Evolutionary conservation across 2,329 filamentous ascomycete genomes (phyloP).

Genomic region (Emergomyces orientalis): DNA sequence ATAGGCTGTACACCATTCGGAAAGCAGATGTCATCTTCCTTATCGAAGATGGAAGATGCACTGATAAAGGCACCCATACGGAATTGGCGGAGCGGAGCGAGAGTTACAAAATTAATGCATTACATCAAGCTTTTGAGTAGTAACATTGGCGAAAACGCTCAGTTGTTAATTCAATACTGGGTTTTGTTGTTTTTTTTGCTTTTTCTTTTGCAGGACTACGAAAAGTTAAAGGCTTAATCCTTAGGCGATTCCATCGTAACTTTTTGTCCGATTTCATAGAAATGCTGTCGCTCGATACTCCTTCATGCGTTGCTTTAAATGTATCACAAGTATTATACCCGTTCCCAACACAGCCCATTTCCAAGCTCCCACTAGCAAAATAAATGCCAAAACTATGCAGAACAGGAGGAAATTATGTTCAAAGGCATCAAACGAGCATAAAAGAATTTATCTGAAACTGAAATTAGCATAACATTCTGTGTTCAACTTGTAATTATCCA

Average conservation of each 20-base stretch:
- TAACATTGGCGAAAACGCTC: background rate
- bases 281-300: background rate
- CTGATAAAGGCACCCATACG: conserved; percentile 54
- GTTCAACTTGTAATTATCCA: background rate
- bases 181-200: background rate
- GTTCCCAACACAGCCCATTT: background rate
- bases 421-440: too few relatives aligned
- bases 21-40: conserved; percentile 73
- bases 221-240: background rate
- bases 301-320: background rate
- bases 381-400: background rate
- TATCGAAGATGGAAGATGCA: conserved; percentile 56
- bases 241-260: background rate
- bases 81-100: conserved; percentile 45
- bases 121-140: conserved; percentile 28
- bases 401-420: background rate
- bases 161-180: background rate
- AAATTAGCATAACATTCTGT: background rate
- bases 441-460: too few relatives aligned
- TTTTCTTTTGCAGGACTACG: background rate
- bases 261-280: background rate
- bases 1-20: conserved; percentile 63
- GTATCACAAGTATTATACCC: background rate
- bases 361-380: background rate
- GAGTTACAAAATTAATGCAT: conserved; percentile 33